Conservation (phyloP, 352 stramenopile species). For the Elongisporangium senticosum region DNA sequence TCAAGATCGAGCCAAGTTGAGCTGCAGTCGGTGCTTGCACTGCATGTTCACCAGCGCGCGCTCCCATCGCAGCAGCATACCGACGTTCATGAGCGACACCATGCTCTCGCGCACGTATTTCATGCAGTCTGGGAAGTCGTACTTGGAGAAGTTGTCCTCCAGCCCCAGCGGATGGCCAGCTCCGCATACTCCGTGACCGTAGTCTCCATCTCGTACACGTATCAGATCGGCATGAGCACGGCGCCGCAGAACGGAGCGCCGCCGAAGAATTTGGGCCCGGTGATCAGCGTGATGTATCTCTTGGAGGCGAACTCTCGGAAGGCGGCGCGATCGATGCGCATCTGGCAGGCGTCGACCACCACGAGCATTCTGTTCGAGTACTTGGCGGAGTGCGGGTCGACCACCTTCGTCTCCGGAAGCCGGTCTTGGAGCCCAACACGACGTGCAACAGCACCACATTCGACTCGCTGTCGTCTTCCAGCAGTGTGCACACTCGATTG, state of each 20-base stretch:
- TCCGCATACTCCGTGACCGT: conserved; percentile 49
- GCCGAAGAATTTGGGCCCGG: conserved; percentile 86
- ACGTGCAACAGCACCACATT: conserved; percentile 83
- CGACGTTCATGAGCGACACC: conserved; percentile 65
- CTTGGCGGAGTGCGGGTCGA: conserved; percentile 39
- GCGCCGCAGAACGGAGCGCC: conserved; percentile 83
- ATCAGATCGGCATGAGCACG: conserved; percentile 73
- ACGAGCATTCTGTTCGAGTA: conserved; percentile 75
- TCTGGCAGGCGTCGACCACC: conserved; percentile 85
- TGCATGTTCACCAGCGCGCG: conserved; percentile 71
- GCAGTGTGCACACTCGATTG: conserved; percentile 36
- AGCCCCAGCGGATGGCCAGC: conserved; percentile 58
- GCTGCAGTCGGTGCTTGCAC: conserved; percentile 39
- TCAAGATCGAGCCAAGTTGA: conserved; percentile 63
- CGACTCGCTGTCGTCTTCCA: conserved; percentile 26
- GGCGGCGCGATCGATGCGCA: conserved; percentile 57
- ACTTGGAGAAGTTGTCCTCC: conserved; percentile 80
- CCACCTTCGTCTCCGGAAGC: conserved; percentile 63
- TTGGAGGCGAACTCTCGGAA: conserved; percentile 60
- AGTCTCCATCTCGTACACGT: conserved; percentile 76
- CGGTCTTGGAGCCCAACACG: conserved; percentile 84
- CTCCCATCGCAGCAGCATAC: conserved; percentile 75
- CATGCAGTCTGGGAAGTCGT: conserved; percentile 70
- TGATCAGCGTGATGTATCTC: conserved; percentile 74
- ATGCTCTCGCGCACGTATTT: conserved; percentile 51